phyloP scores from a whole-genome alignment of 352 stramenopile genomes.

The Globisporangium camurandrum region DNA sequence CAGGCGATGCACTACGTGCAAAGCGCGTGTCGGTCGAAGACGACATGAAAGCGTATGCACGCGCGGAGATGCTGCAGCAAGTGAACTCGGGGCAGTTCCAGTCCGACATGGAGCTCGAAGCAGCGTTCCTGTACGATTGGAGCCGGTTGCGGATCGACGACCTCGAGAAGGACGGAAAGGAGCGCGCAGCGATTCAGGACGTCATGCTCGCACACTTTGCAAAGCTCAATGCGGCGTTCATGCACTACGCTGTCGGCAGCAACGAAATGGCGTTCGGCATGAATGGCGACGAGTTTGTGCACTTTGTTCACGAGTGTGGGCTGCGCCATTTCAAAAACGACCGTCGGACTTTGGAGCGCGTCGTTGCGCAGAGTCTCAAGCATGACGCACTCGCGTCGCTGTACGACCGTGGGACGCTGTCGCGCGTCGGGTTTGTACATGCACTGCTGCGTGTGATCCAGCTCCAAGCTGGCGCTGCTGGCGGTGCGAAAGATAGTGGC shows the following conservation, averaged over 20 bases:
- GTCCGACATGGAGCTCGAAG: constrained; percentile 72
- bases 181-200: constrained; percentile 43
- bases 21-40: constrained; percentile 20
- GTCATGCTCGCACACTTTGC: constrained; percentile 48
- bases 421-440: constrained; percentile 66
- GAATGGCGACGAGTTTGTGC: constrained; percentile 48
- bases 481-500: constrained; percentile 13
- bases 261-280: constrained; percentile 62
- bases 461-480: constrained; percentile 6
- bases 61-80: constrained; percentile 61
- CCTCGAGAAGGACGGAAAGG: constrained; percentile 35
- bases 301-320: constrained; percentile 72
- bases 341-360: constrained; percentile 25
- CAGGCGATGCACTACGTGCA: no score
- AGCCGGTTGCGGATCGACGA: constrained; percentile 46
- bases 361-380: constrained; percentile 26
- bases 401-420: constrained; percentile 43
- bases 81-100: constrained; percentile 73
- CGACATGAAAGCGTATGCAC: constrained; percentile 58
- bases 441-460: constrained; percentile 40
- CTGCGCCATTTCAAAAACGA: constrained; percentile 36
- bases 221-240: constrained; percentile 48
- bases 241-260: constrained; percentile 70
- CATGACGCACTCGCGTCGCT: constrained; percentile 38
- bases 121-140: constrained; percentile 79